A percentile compares a stretch with the other conserved stretches of the same genome.
Conservation (phyloP, 306 rosid species). For the Glycine latifolia region DNA sequence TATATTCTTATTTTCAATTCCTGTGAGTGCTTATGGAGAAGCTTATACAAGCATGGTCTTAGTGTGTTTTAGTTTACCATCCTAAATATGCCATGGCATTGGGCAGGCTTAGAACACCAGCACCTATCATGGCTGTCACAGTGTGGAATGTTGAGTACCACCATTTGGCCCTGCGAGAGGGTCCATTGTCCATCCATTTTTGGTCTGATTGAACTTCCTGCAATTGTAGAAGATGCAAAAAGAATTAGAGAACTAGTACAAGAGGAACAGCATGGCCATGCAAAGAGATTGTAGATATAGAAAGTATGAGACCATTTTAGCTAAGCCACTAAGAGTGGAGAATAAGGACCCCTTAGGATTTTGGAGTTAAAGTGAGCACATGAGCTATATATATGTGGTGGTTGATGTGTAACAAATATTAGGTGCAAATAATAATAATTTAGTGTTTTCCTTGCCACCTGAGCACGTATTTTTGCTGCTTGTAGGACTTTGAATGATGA, state of each 20-base stretch:
- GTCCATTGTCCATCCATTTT: slow-evolving; percentile 66
- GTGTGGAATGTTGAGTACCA: slow-evolving; percentile 95
- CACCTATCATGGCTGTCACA: slow-evolving; percentile 96
- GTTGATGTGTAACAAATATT: neutral
- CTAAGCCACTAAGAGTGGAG: slow-evolving; percentile 25
- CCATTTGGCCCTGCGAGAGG: slow-evolving; percentile 82
- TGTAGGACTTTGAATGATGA: slow-evolving; percentile 7
- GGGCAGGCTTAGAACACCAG: slow-evolving; percentile 92
- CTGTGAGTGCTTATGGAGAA: neutral
- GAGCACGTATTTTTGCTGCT: neutral
- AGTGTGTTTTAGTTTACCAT: slow-evolving; percentile 59
- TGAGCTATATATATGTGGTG: slow-evolving; percentile 44
- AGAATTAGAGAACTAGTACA: slow-evolving; percentile 1
- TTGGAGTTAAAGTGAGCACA: slow-evolving; percentile 33
- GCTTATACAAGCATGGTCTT: neutral
- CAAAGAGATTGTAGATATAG: neutral
- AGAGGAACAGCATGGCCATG: neutral
- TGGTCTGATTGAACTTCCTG: slow-evolving; percentile 58
- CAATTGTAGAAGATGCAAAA: slow-evolving; percentile 18
- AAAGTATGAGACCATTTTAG: slow-evolving; percentile 65
- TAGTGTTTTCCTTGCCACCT: slow-evolving; percentile 28
- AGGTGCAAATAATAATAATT: slow-evolving; percentile 20
- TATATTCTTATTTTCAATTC: neutral
- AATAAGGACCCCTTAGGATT: slow-evolving; percentile 34
- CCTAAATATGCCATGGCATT: slow-evolving; percentile 94